Evolutionary conservation across 257 asterid species (phyloP).

Genomic region (Galeopsis tetrahit): DNA sequence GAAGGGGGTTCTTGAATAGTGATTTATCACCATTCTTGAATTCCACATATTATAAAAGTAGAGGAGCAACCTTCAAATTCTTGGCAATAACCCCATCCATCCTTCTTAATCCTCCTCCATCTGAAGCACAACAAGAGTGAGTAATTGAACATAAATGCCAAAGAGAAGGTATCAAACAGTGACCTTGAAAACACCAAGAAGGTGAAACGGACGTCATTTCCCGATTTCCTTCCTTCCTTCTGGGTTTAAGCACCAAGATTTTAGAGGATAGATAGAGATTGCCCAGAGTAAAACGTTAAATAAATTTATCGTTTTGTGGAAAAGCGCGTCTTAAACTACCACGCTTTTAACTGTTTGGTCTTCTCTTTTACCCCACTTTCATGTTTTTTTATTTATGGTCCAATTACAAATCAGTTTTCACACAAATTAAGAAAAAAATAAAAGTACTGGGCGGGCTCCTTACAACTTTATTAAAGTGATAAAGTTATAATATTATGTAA

Average conservation of each 20-base stretch:
- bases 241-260: slow-evolving; percentile 37
- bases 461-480: no score
- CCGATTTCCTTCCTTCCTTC: slow-evolving; percentile 13
- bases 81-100: slow-evolving; percentile 39
- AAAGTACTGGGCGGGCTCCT: no score
- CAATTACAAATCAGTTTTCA: no score
- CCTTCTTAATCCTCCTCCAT: slow-evolving; percentile 48
- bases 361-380: no score
- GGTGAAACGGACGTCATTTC: slow-evolving; percentile 50
- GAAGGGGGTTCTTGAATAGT: neutral
- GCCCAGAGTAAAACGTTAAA: neutral
- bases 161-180: neutral
- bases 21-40: slow-evolving; percentile 3
- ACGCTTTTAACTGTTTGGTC: neutral
- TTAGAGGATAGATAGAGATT: slow-evolving; percentile 23
- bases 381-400: no score
- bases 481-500: no score
- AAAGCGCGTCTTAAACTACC: neutral
- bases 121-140: slow-evolving; percentile 35
- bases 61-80: slow-evolving; percentile 37
- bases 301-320: neutral
- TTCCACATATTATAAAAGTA: neutral
- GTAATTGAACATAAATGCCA: neutral
- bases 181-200: slow-evolving; percentile 59
- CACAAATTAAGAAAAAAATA: no score